Evolutionary conservation across 1,284 basidiomycete genomes (phyloP).

Genomic region (Athelia sp.): DNA sequence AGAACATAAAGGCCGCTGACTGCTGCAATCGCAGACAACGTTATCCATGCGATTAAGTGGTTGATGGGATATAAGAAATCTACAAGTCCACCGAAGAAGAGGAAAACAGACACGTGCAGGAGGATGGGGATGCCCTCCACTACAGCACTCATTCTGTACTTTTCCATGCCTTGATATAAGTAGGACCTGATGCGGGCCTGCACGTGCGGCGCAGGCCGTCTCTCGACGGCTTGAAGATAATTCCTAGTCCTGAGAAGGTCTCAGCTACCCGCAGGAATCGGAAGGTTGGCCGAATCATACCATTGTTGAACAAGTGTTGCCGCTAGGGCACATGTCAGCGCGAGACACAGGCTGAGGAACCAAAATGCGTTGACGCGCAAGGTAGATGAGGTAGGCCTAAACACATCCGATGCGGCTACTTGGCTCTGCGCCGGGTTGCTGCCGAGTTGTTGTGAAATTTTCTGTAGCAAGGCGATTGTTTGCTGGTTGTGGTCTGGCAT

Average conservation of each 20-base stretch:
- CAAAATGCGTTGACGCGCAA: constrained; percentile 9
- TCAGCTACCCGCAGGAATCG: no score
- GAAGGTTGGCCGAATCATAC: constrained; percentile 1
- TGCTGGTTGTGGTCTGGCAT: constrained; percentile 24
- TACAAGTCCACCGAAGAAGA: constrained; percentile 35
- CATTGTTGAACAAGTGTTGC: constrained; percentile 21
- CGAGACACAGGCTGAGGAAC: constrained; percentile 16
- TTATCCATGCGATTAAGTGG: constrained; percentile 22
- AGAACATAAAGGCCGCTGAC: constrained; percentile 24
- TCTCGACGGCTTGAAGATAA: constrained; percentile 24
- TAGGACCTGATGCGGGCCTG: constrained; percentile 32
- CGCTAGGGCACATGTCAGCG: constrained; percentile 18
- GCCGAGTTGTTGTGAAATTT: constrained; percentile 27
- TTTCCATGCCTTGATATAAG: constrained; percentile 27
- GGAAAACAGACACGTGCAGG: constrained; percentile 31
- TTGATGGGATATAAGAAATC: constrained; percentile 31
- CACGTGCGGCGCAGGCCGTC: constrained; percentile 20
- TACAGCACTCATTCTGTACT: constrained; percentile 30
- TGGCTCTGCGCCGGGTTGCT: constrained; percentile 6
- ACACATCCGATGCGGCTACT: not conserved
- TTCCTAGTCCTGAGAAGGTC: constrained; percentile 1
- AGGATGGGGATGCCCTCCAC: constrained; percentile 34
- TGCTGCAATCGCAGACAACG: constrained; percentile 22
- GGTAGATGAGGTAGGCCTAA: not conserved
- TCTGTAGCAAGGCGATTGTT: constrained; percentile 25